Conservation (phyloP, 148 eudicot genomes). For the Rhododendron molle region DNA sequence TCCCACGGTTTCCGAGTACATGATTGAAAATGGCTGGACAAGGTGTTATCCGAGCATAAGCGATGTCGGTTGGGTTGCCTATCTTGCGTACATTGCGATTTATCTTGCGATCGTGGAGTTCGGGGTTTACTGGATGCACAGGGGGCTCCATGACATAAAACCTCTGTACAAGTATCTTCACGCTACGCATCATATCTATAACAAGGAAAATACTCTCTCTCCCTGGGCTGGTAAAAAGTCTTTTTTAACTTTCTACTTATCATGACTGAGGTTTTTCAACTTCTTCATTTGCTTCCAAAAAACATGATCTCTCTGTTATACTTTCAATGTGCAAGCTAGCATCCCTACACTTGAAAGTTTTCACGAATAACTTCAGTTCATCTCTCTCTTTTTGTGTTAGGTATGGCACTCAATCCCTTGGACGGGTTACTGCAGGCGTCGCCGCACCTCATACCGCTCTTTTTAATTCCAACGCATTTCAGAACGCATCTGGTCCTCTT, state of each 20-base stretch:
- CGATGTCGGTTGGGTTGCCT: constrained; percentile 51
- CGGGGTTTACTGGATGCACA: constrained; percentile 86
- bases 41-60: constrained; percentile 55
- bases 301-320: neutral
- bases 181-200: constrained; percentile 88
- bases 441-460: constrained; percentile 69
- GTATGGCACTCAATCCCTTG: constrained; percentile 85
- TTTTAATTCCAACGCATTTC: constrained; percentile 62
- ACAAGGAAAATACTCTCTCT: constrained; percentile 92
- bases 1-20: constrained; percentile 59
- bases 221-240: constrained; percentile 70
- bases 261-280: neutral
- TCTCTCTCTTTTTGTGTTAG: constrained; percentile 23
- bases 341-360: too few species aligned
- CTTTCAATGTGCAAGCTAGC: too few species aligned
- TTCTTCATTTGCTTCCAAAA: neutral
- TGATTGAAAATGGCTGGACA: constrained; percentile 75
- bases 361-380: too few species aligned
- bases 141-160: constrained; percentile 79
- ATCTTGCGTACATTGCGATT: constrained; percentile 27
- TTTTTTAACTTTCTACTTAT: neutral
- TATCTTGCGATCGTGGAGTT: constrained; percentile 71
- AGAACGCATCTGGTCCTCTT: constrained; percentile 55
- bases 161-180: constrained; percentile 85
- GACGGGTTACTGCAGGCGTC: constrained; percentile 85